phyloP scores from a whole-genome alignment of 345 rosid genomes.

The Lepidium sativum region DNA sequence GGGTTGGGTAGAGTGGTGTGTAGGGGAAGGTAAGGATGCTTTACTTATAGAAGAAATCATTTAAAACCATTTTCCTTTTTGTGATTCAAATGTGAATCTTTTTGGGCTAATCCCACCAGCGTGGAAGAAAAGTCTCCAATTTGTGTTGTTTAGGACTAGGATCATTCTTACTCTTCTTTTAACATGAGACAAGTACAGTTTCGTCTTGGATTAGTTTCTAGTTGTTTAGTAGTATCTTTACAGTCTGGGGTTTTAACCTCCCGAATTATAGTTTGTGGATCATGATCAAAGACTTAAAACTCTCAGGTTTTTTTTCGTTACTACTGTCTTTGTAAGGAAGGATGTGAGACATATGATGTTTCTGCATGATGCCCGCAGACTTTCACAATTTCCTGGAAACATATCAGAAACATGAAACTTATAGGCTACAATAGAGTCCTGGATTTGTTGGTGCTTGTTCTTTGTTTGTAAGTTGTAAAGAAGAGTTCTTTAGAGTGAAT shows the following conservation, averaged over 20 bases:
- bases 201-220: not conserved
- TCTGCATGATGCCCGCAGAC: not conserved
- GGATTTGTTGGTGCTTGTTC: not conserved
- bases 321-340: not conserved
- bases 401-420: not conserved
- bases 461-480: not conserved
- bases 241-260: not conserved
- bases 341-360: not conserved
- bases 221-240: not conserved
- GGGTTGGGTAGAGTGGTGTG: conserved; percentile 35
- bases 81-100: not conserved
- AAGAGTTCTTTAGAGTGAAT: not conserved
- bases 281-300: not conserved
- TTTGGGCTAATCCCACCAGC: not conserved
- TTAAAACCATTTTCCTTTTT: not conserved
- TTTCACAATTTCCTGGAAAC: not conserved
- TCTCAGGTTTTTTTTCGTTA: not conserved
- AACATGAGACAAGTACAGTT: not conserved
- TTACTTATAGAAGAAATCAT: not conserved
- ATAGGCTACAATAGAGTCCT: not conserved
- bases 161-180: not conserved
- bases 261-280: not conserved
- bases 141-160: not conserved
- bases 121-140: not conserved
- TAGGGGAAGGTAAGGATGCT: conserved; percentile 35